A percentile compares a stretch with the other conserved stretches of the same genome.
Conservation (phyloP, 768 basidiomycete genomes). For the Nevesoporus exiguus region DNA sequence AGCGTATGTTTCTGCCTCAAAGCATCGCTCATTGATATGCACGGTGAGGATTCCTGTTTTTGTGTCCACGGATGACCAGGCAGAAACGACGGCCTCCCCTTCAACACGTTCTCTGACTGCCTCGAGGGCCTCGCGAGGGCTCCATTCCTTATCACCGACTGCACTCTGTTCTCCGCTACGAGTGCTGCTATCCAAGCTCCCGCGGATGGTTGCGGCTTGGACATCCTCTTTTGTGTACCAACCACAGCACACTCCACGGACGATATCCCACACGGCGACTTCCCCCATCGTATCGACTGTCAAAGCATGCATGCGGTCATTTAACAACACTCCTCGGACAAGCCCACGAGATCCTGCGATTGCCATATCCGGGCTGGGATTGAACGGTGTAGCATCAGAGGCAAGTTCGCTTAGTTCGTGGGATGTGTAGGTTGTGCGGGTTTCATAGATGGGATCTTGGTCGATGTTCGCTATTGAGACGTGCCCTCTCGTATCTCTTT, state of each 20-base stretch:
- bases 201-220: slow-evolving; percentile 48
- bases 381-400: slow-evolving; percentile 64
- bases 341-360: slow-evolving; percentile 79
- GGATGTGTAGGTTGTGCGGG: slow-evolving; percentile 49
- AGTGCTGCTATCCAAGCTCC: slow-evolving; percentile 42
- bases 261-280: slow-evolving; percentile 91
- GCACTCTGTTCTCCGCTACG: slow-evolving; percentile 32
- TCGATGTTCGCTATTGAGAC: slow-evolving; percentile 22
- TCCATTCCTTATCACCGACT: slow-evolving; percentile 46
- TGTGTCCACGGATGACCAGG: slow-evolving; percentile 89
- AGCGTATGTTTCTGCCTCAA: slow-evolving; percentile 93
- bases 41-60: slow-evolving; percentile 85
- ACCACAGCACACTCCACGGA: slow-evolving; percentile 73
- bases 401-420: slow-evolving; percentile 80
- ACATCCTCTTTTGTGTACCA: slow-evolving; percentile 65
- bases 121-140: slow-evolving; percentile 83
- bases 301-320: slow-evolving; percentile 85
- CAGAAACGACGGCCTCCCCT: slow-evolving; percentile 80
- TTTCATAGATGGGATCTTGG: slow-evolving; percentile 34
- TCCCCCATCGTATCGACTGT: slow-evolving; percentile 87
- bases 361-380: slow-evolving; percentile 56
- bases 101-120: slow-evolving; percentile 89
- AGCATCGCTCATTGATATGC: slow-evolving; percentile 82
- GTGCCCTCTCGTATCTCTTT: slow-evolving; percentile 17
- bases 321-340: slow-evolving; percentile 76